Conservation (phyloP, 306 rosid species). For the Erythrophleum fordii region DNA sequence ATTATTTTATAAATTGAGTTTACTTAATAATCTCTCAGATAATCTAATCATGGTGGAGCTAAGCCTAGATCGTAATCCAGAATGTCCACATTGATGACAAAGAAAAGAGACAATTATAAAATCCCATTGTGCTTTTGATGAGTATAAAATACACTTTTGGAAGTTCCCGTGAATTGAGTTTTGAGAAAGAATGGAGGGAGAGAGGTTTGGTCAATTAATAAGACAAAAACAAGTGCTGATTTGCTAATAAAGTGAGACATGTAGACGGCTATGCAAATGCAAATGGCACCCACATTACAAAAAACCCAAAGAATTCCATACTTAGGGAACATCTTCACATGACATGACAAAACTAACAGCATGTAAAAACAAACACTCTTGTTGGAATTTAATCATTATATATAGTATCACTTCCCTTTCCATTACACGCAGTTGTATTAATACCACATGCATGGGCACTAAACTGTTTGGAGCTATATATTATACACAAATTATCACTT, state of each 20-base stretch:
- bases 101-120: slow-evolving; percentile 20
- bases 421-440: slow-evolving; percentile 21
- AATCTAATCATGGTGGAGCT: slow-evolving; percentile 43
- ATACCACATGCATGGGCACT: slow-evolving; percentile 35
- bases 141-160: slow-evolving; percentile 39
- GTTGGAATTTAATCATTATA: slow-evolving; percentile 21
- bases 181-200: slow-evolving; percentile 17
- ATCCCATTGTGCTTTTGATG: slow-evolving; percentile 25
- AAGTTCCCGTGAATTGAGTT: slow-evolving; percentile 52
- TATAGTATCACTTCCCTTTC: slow-evolving; percentile 18
- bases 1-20: neutral
- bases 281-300: slow-evolving; percentile 51
- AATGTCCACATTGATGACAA: slow-evolving; percentile 38
- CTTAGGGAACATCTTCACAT: slow-evolving; percentile 61
- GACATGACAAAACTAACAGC: slow-evolving; percentile 47
- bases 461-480: neutral
- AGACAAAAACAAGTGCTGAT: slow-evolving; percentile 57
- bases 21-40: slow-evolving; percentile 4
- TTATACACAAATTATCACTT: neutral
- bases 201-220: slow-evolving; percentile 47
- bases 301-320: slow-evolving; percentile 48
- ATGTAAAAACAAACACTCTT: slow-evolving; percentile 12
- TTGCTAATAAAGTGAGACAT: slow-evolving; percentile 45
- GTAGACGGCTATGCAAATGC: slow-evolving; percentile 42
- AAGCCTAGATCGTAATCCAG: slow-evolving; percentile 51